A percentile compares a stretch with the other conserved stretches of the same genome.
phyloP scores from a whole-genome alignment of 495 filamentous ascomycete species.

The Penicillium crystallinum region DNA sequence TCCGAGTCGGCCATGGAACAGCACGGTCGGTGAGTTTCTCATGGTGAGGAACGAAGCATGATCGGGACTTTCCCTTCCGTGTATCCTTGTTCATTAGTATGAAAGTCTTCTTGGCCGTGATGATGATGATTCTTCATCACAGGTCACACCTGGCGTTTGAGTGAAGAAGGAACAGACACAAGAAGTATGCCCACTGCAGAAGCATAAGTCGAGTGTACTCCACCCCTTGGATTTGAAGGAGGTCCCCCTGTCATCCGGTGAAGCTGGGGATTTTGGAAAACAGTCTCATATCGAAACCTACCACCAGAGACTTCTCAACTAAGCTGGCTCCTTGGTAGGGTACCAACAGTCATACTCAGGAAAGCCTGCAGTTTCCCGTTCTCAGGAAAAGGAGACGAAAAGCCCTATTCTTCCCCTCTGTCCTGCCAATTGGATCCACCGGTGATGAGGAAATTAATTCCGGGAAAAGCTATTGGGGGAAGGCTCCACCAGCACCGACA shows the following conservation, averaged over 20 bases:
- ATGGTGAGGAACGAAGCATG: not conserved
- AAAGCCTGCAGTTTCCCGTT: not conserved
- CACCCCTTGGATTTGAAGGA: not conserved
- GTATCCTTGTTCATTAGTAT: not conserved
- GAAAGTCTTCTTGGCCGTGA: not conserved
- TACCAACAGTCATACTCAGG: not conserved
- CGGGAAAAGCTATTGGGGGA: constrained; percentile 24
- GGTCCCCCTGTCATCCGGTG: not conserved
- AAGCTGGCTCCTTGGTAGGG: not conserved
- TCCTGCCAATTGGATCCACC: constrained; percentile 23
- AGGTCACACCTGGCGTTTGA: not conserved
- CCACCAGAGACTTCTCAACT: not conserved
- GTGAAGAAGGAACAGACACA: no score
- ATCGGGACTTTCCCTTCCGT: not conserved
- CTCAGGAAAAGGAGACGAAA: constrained; percentile 1
- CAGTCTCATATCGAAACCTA: not conserved
- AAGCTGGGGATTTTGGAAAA: not conserved
- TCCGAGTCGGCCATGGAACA: not conserved
- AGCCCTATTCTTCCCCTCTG: constrained; percentile 6
- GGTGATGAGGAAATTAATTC: constrained; percentile 23
- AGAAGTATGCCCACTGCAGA: not conserved
- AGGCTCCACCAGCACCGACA: constrained; percentile 12
- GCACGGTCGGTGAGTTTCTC: not conserved
- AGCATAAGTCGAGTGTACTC: not conserved
- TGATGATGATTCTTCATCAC: not conserved